These are phyloP conservation scores for Neurospora sp. DNA, from an alignment of 495 filamentous ascomycete species.

Conservation along the genomic window DNA sequence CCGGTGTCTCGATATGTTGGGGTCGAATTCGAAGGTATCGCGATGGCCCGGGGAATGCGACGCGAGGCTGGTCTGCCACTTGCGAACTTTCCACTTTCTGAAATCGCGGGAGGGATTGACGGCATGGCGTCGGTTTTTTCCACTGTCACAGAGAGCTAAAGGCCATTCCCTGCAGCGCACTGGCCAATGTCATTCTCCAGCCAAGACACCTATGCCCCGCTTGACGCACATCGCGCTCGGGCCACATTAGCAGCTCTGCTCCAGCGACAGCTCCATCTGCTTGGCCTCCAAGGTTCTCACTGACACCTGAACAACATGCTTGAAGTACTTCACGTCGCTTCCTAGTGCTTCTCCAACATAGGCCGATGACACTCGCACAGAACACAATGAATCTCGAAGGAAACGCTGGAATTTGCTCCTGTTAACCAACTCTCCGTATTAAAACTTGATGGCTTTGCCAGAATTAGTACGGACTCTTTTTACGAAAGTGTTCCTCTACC, in stretches of 20 bases:
- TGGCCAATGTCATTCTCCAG: neutral
- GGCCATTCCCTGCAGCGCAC: neutral
- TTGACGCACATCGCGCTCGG: neutral
- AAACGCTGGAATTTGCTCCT: neutral
- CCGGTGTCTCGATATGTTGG: neutral
- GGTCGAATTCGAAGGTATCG: neutral
- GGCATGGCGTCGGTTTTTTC: neutral
- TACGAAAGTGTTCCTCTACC: neutral
- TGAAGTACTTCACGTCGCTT: neutral
- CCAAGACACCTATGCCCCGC: neutral
- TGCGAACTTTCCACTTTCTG: neutral
- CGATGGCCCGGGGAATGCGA: neutral
- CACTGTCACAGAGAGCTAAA: neutral
- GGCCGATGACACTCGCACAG: neutral
- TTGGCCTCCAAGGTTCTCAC: neutral
- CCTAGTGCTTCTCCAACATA: neutral
- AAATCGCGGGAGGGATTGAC: neutral
- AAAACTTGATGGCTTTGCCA: neutral
- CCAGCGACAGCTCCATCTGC: neutral
- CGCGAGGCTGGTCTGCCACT: conserved; percentile 2
- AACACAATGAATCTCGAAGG: neutral
- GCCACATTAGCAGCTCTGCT: neutral
- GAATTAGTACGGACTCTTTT: neutral
- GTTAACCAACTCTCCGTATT: neutral
- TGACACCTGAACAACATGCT: neutral